Conservation (phyloP, 805 yeast genomes). For the Candida loeiensis region DNA sequence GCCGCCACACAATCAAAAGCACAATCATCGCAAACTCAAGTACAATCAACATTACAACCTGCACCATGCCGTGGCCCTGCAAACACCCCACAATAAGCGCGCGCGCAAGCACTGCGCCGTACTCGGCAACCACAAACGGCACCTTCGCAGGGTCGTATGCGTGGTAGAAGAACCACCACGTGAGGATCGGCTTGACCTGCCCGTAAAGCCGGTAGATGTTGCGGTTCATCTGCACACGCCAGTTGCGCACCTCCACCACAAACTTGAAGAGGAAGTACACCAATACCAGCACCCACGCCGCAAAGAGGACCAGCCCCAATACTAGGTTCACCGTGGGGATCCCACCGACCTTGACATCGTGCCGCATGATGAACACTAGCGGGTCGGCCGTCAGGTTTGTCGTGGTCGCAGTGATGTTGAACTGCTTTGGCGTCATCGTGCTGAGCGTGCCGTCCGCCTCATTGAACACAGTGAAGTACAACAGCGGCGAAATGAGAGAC, state of each 20-base stretch:
- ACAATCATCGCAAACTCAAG: constrained; percentile 30
- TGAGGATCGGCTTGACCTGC: constrained; percentile 42
- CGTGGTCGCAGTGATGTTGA: constrained; percentile 5
- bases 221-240: constrained; percentile 15
- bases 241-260: constrained; percentile 19
- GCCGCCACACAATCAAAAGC: constrained; percentile 21
- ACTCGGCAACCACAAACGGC: constrained; percentile 37
- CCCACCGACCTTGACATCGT: not conserved
- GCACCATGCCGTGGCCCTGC: constrained; percentile 43
- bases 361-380: not conserved
- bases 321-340: constrained; percentile 18
- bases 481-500: constrained; percentile 15
- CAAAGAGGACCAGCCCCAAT: constrained; percentile 29
- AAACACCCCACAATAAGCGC: constrained; percentile 43
- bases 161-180: constrained; percentile 46
- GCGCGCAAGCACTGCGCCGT: constrained; percentile 24
- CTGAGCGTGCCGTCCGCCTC: not conserved
- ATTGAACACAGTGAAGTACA: constrained; percentile 2
- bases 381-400: not conserved
- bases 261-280: constrained; percentile 26
- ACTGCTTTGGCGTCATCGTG: constrained; percentile 7
- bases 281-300: constrained; percentile 20
- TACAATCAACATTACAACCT: constrained; percentile 36
- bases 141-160: constrained; percentile 42
- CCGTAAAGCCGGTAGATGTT: constrained; percentile 39